Conservation (phyloP, 2,329 filamentous ascomycete genomes). For the Clarireedia hainanense region DNA sequence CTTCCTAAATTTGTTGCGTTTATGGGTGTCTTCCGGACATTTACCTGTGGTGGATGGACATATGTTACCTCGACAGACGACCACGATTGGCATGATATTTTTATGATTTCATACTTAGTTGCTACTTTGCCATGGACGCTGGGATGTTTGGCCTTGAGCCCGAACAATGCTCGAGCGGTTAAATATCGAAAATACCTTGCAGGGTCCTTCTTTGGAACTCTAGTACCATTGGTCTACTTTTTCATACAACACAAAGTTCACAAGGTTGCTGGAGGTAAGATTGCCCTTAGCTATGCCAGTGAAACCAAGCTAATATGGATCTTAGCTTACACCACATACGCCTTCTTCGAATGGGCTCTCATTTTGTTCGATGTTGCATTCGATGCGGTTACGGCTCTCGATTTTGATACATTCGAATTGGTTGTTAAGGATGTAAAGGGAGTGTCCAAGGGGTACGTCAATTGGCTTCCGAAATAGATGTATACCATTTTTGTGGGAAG, state of each 20-base stretch:
- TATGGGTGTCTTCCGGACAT: conserved; percentile 76
- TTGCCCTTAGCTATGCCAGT: neutral
- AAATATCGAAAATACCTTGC: conserved; percentile 85
- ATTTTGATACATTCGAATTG: conserved; percentile 85
- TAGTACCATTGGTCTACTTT: conserved; percentile 88
- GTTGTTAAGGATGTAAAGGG: conserved; percentile 84
- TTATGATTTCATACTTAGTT: conserved; percentile 98
- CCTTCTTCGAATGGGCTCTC: conserved; percentile 95
- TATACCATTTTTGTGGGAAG: conserved; percentile 34
- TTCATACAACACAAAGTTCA: conserved; percentile 99
- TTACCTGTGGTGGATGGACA: conserved; percentile 96
- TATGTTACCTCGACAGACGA: conserved; percentile 98
- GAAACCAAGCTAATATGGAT: neutral
- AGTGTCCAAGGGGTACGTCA: conserved; percentile 95
- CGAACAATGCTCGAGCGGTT: conserved; percentile 72
- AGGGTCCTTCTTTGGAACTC: conserved; percentile 77
- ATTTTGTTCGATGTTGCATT: conserved; percentile 94
- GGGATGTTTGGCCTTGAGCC: conserved; percentile 82
- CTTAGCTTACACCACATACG: conserved; percentile 89
- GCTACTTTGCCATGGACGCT: conserved; percentile 92
- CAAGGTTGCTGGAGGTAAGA: conserved; percentile 79
- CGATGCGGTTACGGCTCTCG: conserved; percentile 86
- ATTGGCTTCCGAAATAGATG: conserved; percentile 85
- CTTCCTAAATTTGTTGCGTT: conserved; percentile 76
- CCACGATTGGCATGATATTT: conserved; percentile 97